These are phyloP conservation scores for Exophiala lecanii-corni DNA, from an alignment of 2,329 filamentous ascomycete species.

Conservation along the genomic window DNA sequence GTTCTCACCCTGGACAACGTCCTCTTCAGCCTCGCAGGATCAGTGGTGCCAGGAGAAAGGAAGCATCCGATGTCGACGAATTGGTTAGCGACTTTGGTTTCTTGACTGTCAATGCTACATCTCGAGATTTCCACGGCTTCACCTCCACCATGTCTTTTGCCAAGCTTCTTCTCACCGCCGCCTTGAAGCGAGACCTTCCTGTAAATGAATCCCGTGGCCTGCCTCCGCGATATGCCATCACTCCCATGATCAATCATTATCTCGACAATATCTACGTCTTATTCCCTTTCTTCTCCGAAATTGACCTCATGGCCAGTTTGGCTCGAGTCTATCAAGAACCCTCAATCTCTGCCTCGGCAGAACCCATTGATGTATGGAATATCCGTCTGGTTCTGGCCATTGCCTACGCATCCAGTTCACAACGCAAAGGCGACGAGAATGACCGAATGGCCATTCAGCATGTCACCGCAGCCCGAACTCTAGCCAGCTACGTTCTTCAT, in stretches of 20 bases:
- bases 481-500: constrained; percentile 76
- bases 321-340: constrained; percentile 72
- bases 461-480: constrained; percentile 63
- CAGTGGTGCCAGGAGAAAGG: constrained; percentile 49
- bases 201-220: constrained; percentile 55
- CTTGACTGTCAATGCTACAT: constrained; percentile 90
- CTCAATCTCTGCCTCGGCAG: constrained; percentile 27
- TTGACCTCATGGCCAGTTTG: constrained; percentile 69
- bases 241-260: constrained; percentile 73
- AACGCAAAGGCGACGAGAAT: constrained; percentile 58
- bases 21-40: constrained; percentile 29
- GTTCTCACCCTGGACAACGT: constrained; percentile 27
- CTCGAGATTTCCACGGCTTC: constrained; percentile 86
- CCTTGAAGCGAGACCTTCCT: constrained; percentile 68
- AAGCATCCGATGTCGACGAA: constrained; percentile 84
- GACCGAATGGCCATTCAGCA: constrained; percentile 58
- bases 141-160: constrained; percentile 89
- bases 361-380: constrained; percentile 73
- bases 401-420: constrained; percentile 68
- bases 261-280: constrained; percentile 75
- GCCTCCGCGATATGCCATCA: constrained; percentile 66
- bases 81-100: constrained; percentile 92
- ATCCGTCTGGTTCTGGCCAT: constrained; percentile 88
- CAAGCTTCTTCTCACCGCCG: constrained; percentile 77
- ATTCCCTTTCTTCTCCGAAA: constrained; percentile 78